These are phyloP conservation scores for Senna tora DNA, from an alignment of 306 rosid genomes.

Conservation along the genomic window DNA sequence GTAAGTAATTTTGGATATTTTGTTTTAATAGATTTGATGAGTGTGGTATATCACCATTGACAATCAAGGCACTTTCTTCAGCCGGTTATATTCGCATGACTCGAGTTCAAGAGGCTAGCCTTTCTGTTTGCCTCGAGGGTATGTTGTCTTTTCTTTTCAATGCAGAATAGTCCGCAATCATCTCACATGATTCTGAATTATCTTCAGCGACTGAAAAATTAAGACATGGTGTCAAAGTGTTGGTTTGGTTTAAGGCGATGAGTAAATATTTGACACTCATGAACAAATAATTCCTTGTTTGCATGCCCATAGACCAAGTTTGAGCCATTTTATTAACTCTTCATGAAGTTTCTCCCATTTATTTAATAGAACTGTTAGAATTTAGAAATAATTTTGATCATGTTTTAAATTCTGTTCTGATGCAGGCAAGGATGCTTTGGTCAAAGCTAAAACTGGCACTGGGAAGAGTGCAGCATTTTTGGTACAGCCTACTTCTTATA, in stretches of 20 bases:
- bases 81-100: constrained; percentile 82
- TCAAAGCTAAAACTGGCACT: constrained; percentile 93
- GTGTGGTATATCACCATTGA: constrained; percentile 75
- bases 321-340: constrained; percentile 27
- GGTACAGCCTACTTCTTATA: constrained; percentile 56
- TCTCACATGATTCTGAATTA: background rate
- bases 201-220: background rate
- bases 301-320: background rate
- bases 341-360: constrained; percentile 1
- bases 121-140: constrained; percentile 81
- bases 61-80: constrained; percentile 75
- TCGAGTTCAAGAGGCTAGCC: constrained; percentile 79
- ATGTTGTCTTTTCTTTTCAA: constrained; percentile 37
- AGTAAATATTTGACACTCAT: background rate
- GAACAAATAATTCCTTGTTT: background rate
- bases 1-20: constrained; percentile 28
- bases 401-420: constrained; percentile 34
- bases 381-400: constrained; percentile 8
- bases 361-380: constrained; percentile 17
- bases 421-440: constrained; percentile 82
- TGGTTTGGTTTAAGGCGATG: background rate
- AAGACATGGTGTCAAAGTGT: constrained; percentile 2
- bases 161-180: background rate
- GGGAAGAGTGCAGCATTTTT: constrained; percentile 92
- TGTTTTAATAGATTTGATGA: constrained; percentile 70